Conservation (phyloP, 2,329 filamentous ascomycete species). For the Fusarium camptoceras region DNA sequence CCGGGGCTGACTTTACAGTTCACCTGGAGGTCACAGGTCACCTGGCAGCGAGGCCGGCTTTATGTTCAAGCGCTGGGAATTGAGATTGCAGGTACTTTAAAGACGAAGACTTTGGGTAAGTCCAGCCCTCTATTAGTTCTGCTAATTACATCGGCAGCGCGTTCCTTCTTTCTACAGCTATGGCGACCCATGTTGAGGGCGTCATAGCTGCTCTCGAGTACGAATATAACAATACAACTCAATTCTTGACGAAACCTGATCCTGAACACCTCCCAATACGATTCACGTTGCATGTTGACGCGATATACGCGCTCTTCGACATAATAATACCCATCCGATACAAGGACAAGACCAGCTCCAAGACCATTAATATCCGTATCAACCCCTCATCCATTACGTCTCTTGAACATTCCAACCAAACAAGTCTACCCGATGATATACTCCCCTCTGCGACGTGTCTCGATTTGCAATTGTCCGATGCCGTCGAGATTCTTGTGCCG, state of each 20-base stretch:
- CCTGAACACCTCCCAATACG: not conserved
- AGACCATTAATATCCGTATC: not conserved
- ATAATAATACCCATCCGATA: not conserved
- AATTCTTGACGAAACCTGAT: not conserved
- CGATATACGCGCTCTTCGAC: not conserved
- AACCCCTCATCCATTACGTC: not conserved
- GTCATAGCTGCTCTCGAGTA: not conserved
- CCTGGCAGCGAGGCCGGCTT: conserved; percentile 7
- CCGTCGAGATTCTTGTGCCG: not conserved
- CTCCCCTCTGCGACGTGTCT: not conserved
- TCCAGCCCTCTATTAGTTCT: not conserved
- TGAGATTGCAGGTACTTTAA: not conserved
- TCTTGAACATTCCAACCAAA: not conserved
- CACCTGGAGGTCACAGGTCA: conserved; percentile 2
- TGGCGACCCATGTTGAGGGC: not conserved
- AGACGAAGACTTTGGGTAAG: not conserved
- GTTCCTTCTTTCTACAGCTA: not conserved
- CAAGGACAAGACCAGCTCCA: not conserved
- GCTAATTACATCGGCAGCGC: not conserved
- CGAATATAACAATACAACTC: not conserved
- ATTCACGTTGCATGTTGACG: not conserved
- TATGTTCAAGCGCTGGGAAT: not conserved
- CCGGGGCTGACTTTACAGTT: not conserved
- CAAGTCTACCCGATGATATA: not conserved
- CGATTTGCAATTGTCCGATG: not conserved